phyloP scores from a whole-genome alignment of 2,329 filamentous ascomycete genomes.

The Arthrobotrys entomopaga region DNA sequence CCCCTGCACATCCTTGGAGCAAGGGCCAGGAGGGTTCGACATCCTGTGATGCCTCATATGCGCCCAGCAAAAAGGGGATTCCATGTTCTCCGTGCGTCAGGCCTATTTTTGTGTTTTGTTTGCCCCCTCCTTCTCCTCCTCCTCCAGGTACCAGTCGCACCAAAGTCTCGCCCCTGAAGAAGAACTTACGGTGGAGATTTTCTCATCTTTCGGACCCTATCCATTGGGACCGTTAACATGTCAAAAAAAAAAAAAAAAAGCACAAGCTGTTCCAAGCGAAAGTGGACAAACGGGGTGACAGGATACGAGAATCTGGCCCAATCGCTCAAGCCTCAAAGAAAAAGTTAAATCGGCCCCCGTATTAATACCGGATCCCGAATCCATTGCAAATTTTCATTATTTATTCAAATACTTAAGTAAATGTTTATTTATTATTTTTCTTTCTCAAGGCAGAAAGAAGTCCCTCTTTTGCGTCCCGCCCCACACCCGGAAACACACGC shows the following conservation, averaged over 20 bases:
- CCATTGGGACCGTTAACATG: constrained; percentile 1
- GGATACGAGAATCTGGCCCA: constrained; percentile 1
- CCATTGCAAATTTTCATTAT: too few relatives aligned
- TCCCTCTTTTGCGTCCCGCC: too few relatives aligned
- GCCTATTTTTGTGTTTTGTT: constrained; percentile 48
- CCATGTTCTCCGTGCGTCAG: constrained; percentile 10
- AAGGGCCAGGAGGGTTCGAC: constrained; percentile 27
- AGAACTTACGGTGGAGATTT: constrained; percentile 8
- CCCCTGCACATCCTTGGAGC: constrained; percentile 14
- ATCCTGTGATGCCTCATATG: constrained; percentile 42
- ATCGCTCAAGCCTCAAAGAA: too few relatives aligned
- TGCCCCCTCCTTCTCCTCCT: constrained; percentile 45
- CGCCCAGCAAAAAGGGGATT: constrained; percentile 31
- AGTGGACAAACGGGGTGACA: constrained; percentile 1
- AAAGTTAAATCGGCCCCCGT: too few relatives aligned
- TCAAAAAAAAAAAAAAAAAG: background rate
- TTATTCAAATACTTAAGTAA: too few relatives aligned
- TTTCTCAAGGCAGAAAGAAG: too few relatives aligned
- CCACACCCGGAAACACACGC: too few relatives aligned
- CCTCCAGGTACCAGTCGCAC: constrained; percentile 10
- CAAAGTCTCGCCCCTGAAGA: constrained; percentile 27
- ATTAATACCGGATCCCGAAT: too few relatives aligned
- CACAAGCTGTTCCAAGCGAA: constrained; percentile 9
- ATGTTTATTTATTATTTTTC: too few relatives aligned
- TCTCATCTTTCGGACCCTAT: constrained; percentile 8